Percentiles rank a stretch among this genome's conserved stretches.
These are phyloP conservation scores for Hericium coralloides DNA, from an alignment of 768 basidiomycete species.

Conservation along the genomic window DNA sequence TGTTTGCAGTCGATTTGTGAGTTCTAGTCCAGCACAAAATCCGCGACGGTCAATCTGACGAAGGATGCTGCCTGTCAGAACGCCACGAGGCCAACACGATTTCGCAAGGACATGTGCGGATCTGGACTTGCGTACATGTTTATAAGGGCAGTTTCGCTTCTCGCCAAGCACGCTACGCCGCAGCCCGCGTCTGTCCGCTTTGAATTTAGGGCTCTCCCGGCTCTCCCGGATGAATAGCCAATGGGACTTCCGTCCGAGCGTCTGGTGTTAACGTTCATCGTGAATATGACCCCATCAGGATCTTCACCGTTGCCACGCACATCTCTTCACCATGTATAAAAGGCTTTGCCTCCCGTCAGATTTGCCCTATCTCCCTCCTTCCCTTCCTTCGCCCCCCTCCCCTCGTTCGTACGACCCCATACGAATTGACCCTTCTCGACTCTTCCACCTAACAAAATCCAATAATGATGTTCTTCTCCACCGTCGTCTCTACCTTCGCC, in stretches of 20 bases:
- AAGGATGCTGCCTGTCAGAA: no score
- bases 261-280: background rate
- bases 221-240: no score
- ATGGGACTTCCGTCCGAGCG: background rate
- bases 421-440: background rate
- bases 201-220: background rate
- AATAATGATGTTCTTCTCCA: constrained; percentile 6
- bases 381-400: background rate
- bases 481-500: constrained; percentile 1
- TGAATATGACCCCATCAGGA: background rate
- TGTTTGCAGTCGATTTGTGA: no score
- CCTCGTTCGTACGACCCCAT: background rate
- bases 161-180: no score
- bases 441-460: background rate
- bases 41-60: no score
- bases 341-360: background rate
- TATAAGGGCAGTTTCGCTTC: no score
- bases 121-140: no score
- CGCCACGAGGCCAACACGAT: no score
- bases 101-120: no score
- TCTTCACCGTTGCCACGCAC: background rate
- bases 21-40: no score
- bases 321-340: background rate
- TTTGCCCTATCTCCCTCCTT: background rate
- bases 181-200: background rate